Conservation (phyloP, 164 flowering plant species). For the Liquidambar formosana region DNA sequence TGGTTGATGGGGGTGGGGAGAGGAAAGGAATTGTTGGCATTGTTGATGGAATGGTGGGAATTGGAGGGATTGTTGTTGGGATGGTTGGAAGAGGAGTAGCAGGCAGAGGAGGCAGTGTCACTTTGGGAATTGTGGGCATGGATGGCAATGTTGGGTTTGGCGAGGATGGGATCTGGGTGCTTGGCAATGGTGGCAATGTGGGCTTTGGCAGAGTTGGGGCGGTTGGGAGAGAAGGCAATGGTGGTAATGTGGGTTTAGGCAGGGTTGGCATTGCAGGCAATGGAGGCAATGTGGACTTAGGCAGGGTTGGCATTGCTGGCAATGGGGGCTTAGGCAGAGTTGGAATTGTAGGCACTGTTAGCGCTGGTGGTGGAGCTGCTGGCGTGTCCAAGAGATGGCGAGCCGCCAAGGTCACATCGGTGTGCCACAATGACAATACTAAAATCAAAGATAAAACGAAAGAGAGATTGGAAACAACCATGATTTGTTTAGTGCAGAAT, state of each 20-base stretch:
- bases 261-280: slow-evolving; percentile 11
- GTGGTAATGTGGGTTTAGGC: slow-evolving; percentile 9
- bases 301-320: slow-evolving; percentile 14
- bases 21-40: slow-evolving; percentile 10
- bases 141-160: slow-evolving; percentile 11
- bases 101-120: background rate
- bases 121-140: slow-evolving; percentile 1
- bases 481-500: background rate
- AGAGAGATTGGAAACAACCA: slow-evolving; percentile 13
- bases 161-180: slow-evolving; percentile 10
- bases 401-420: slow-evolving; percentile 16
- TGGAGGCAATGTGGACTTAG: slow-evolving; percentile 21
- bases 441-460: slow-evolving; percentile 8
- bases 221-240: too few species aligned
- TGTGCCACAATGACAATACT: slow-evolving; percentile 12
- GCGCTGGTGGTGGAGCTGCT: slow-evolving; percentile 18
- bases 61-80: slow-evolving; percentile 1
- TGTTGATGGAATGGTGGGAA: slow-evolving; percentile 5
- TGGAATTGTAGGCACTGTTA: slow-evolving; percentile 12
- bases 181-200: slow-evolving; percentile 21
- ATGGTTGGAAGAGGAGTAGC: background rate
- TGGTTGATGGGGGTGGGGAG: slow-evolving; percentile 21
- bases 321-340: slow-evolving; percentile 18
- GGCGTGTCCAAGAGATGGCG: slow-evolving; percentile 28
- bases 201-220: slow-evolving; percentile 14